These are phyloP conservation scores for Chaetomium cochliodes DNA, from an alignment of 495 filamentous ascomycete species.

Conservation along the genomic window DNA sequence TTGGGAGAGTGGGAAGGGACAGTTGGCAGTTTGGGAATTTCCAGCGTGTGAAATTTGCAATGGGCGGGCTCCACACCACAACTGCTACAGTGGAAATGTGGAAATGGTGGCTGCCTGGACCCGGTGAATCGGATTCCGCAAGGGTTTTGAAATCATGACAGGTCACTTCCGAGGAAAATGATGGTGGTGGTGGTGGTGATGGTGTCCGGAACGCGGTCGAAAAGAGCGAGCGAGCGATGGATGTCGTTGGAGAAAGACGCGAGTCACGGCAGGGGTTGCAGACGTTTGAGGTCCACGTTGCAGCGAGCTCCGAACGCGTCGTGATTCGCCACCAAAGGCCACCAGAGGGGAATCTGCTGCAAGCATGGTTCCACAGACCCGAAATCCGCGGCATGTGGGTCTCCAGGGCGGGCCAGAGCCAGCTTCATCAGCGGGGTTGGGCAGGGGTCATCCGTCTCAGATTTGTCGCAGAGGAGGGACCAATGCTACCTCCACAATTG, in stretches of 20 bases:
- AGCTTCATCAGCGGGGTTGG: slow-evolving; percentile 19
- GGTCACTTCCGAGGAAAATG: slow-evolving; percentile 5
- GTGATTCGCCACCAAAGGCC: slow-evolving; percentile 33
- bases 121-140: not conserved
- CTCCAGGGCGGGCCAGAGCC: slow-evolving; percentile 20
- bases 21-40: not conserved
- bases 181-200: not conserved
- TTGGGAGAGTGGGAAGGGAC: not conserved
- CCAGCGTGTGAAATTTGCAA: not conserved
- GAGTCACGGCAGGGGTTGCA: slow-evolving; percentile 30
- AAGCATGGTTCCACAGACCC: slow-evolving; percentile 27
- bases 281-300: slow-evolving; percentile 40
- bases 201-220: slow-evolving; percentile 15
- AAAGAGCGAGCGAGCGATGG: not conserved
- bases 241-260: slow-evolving; percentile 35
- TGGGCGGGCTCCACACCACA: not conserved
- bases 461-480: slow-evolving; percentile 35
- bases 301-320: slow-evolving; percentile 20
- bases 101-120: not conserved
- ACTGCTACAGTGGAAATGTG: not conserved
- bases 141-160: not conserved
- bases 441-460: slow-evolving; percentile 38
- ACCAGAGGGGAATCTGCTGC: slow-evolving; percentile 30
- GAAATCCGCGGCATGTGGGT: slow-evolving; percentile 21
- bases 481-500: slow-evolving; percentile 27